A percentile compares a stretch with the other conserved stretches of the same genome.
These are phyloP conservation scores for Tetrapisispora arboricola DNA, from an alignment of 805 yeast species.

Conservation along the genomic window DNA sequence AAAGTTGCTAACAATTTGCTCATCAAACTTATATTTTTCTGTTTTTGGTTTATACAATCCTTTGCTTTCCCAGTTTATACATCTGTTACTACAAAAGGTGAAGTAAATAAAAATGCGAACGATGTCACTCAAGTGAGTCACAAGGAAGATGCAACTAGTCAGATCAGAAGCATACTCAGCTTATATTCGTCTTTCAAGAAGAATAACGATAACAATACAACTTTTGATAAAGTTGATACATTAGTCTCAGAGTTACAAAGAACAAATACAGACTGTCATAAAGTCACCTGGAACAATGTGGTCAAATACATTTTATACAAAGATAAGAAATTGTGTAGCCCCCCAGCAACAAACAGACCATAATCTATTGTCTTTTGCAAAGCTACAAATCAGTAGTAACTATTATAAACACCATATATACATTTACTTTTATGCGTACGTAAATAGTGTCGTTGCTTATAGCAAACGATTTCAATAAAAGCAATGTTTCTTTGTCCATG, in stretches of 20 bases:
- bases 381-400: no score
- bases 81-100: background rate
- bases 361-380: no score
- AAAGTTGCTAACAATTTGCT: background rate
- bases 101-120: no score
- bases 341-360: no score
- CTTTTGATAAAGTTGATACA: background rate
- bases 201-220: background rate
- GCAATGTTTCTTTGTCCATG: no score
- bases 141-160: background rate
- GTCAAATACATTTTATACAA: background rate
- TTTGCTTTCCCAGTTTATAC: background rate
- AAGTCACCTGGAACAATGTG: conserved; percentile 1
- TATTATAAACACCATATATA: no score
- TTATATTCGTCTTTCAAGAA: background rate
- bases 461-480: no score
- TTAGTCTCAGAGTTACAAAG: background rate
- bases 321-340: background rate
- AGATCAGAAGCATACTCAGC: background rate
- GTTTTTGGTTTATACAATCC: background rate
- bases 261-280: background rate
- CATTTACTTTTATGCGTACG: no score
- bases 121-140: background rate
- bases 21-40: background rate
- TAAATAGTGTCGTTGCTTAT: no score